Base-by-base conservation (phyloP, 305 asterid genomes). In the Solanum hybrid region DNA sequence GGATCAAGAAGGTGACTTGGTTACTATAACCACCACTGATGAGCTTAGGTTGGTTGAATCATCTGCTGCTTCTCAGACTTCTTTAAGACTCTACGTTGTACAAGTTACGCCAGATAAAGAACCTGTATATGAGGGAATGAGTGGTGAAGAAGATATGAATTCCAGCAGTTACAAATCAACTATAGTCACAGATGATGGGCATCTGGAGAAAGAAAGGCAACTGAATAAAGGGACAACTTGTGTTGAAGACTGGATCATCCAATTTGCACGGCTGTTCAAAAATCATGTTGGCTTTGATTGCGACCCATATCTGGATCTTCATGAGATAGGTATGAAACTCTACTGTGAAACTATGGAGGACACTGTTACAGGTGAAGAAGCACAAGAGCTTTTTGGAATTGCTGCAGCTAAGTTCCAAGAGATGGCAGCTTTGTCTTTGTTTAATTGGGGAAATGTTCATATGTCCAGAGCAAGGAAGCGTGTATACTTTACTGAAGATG, bases 301-400 rank as follows among this genome's bases (percentile, higher is more conserved):
- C 56, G 98, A 96, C 92, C 91, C 98, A 6, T 96, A 95, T 94
- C 90, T 97, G 94, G 98, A 97, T 90, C 94, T 97, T 91, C 98
- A 97, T 85, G 98, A 95, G 91, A 90, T 96, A 77, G 98, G 99
- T 40, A 96, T 94, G 95, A 94, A 97, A 89, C 90, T 97, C 86
- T 97, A 96, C 90, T 94, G 98, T 1, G 98, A 97, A 94, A 98
- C 98, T 85, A 92, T 96, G 96, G 98, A 97, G 91, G 98, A 96
- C 51, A 91, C 95, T 34, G 93, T 97, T 86, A 95, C 99, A 73
- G 93, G 96, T 90, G 98, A 95, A 88, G 95, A 96, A 87, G 96
- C 99, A 34, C 96, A 94, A 82, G 92, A 91, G 88, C 93, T 96
- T 86, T 97, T 97, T 86, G 98, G 94, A 72, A 94, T 95, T 88